Conservation (phyloP, 768 basidiomycete genomes). For the Hygrocybe punicea region DNA sequence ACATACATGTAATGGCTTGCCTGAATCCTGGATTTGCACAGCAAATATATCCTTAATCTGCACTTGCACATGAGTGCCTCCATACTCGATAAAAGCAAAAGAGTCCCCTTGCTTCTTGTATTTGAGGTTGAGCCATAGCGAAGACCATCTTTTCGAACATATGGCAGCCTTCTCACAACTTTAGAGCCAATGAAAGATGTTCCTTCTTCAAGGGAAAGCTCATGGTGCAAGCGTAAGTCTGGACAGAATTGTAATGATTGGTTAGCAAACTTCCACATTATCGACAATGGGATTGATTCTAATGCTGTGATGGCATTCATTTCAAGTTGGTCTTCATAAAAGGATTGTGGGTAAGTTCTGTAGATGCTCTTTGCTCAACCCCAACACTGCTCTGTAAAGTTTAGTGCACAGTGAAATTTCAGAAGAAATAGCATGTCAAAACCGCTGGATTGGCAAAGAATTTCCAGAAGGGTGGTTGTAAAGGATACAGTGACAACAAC, state of each 20-base stretch:
- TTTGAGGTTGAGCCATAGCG: slow-evolving; percentile 17
- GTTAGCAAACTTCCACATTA: not conserved
- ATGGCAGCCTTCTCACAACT: slow-evolving; percentile 6
- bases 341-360: too few relatives aligned
- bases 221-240: slow-evolving; percentile 1
- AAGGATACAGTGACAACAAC: slow-evolving; percentile 30
- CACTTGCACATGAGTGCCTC: slow-evolving; percentile 3
- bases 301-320: too few relatives aligned
- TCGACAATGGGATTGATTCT: too few relatives aligned
- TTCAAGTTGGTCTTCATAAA: too few relatives aligned
- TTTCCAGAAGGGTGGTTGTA: slow-evolving; percentile 27
- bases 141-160: slow-evolving; percentile 22
- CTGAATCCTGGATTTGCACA: slow-evolving; percentile 7
- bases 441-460: slow-evolving; percentile 3
- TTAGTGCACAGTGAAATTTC: slow-evolving; percentile 33
- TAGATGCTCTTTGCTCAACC: slow-evolving; percentile 22
- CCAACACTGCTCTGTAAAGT: slow-evolving; percentile 19
- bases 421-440: slow-evolving; percentile 24
- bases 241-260: slow-evolving; percentile 15
- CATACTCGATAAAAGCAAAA: slow-evolving; percentile 10
- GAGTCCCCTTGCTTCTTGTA: slow-evolving; percentile 15
- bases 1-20: too few relatives aligned
- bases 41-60: slow-evolving; percentile 13
- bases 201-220: not conserved
- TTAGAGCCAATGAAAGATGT: not conserved